Conservation (phyloP, 1,284 basidiomycete genomes). For the Volvariella surrecta region DNA sequence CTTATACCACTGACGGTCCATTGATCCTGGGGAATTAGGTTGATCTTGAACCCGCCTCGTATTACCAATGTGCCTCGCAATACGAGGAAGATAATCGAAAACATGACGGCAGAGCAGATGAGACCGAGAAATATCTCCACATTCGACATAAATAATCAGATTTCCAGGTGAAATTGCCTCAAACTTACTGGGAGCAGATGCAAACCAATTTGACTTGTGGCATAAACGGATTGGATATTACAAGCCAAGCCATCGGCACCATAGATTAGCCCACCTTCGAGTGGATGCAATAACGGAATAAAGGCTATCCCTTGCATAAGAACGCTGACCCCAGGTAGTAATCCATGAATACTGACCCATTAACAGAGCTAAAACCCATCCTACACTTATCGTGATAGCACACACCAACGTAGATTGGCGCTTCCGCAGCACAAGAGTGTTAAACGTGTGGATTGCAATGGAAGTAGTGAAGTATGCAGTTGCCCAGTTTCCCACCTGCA, state of each 20-base stretch:
- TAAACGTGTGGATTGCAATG: slow-evolving; percentile 63
- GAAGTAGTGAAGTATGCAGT: slow-evolving; percentile 56
- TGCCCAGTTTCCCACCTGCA: slow-evolving; percentile 53
- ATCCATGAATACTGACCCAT: slow-evolving; percentile 31
- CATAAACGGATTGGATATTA: slow-evolving; percentile 34
- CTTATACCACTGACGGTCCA: slow-evolving; percentile 28
- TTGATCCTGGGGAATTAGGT: slow-evolving; percentile 35
- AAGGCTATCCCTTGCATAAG: slow-evolving; percentile 21
- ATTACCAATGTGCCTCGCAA: slow-evolving; percentile 42
- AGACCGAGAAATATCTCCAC: slow-evolving; percentile 48
- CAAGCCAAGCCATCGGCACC: slow-evolving; percentile 46
- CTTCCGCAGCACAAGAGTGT: slow-evolving; percentile 48
- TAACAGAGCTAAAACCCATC: slow-evolving; percentile 42
- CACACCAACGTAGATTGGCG: slow-evolving; percentile 43
- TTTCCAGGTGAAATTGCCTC: too few relatives aligned
- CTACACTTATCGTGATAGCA: slow-evolving; percentile 31
- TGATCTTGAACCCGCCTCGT: slow-evolving; percentile 37
- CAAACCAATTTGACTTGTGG: slow-evolving; percentile 36
- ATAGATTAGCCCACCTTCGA: slow-evolving; percentile 28
- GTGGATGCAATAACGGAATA: slow-evolving; percentile 29
- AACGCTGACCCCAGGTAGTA: not conserved
- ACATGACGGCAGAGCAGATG: slow-evolving; percentile 44
- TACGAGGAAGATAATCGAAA: slow-evolving; percentile 47
- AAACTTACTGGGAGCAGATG: slow-evolving; percentile 48
- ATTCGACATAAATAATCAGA: slow-evolving; percentile 13